These are phyloP conservation scores for Penicillium sp. DNA, from an alignment of 2,329 filamentous ascomycete species.

Conservation along the genomic window DNA sequence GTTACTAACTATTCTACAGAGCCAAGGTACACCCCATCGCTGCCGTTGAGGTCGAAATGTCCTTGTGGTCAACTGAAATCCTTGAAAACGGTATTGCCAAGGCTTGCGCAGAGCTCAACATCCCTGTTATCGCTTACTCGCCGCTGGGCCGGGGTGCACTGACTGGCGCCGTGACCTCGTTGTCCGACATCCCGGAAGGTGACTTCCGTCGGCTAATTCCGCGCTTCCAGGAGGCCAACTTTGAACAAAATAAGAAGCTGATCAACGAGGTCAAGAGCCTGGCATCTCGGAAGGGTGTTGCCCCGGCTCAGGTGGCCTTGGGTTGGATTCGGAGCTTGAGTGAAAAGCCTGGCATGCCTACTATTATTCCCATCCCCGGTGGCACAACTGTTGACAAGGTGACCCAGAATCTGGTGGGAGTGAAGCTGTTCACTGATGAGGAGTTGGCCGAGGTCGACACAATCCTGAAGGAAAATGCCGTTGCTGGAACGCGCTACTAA, in stretches of 20 bases:
- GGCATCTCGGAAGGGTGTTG: conserved; percentile 46
- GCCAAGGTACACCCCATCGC: conserved; percentile 56
- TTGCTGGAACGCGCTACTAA: conserved; percentile 35
- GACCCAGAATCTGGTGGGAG: conserved; percentile 34
- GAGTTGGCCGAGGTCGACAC: conserved; percentile 53
- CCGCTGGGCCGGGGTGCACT: conserved; percentile 60
- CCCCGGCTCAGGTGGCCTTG: conserved; percentile 50
- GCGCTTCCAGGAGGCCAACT: conserved; percentile 53
- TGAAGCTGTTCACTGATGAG: conserved; percentile 31
- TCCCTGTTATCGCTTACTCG: conserved; percentile 61
- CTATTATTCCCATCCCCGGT: conserved; percentile 40
- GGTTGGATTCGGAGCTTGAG: conserved; percentile 50
- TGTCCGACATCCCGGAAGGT: conserved; percentile 49
- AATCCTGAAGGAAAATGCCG: conserved; percentile 49
- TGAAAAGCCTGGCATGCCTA: conserved; percentile 44
- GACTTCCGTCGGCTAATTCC: conserved; percentile 48
- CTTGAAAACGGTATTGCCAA: conserved; percentile 58
- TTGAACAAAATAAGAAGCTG: conserved; percentile 52
- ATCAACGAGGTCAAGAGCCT: conserved; percentile 48
- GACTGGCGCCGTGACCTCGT: conserved; percentile 49
- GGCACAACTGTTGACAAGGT: conserved; percentile 39
- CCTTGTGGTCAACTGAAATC: conserved; percentile 58
- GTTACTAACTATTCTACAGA: conserved; percentile 36
- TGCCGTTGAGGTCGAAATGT: conserved; percentile 63
- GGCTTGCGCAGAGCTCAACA: conserved; percentile 57